These are phyloP conservation scores for Rubroboletus pulcherrimus DNA, from an alignment of 768 basidiomycete species.

Conservation along the genomic window DNA sequence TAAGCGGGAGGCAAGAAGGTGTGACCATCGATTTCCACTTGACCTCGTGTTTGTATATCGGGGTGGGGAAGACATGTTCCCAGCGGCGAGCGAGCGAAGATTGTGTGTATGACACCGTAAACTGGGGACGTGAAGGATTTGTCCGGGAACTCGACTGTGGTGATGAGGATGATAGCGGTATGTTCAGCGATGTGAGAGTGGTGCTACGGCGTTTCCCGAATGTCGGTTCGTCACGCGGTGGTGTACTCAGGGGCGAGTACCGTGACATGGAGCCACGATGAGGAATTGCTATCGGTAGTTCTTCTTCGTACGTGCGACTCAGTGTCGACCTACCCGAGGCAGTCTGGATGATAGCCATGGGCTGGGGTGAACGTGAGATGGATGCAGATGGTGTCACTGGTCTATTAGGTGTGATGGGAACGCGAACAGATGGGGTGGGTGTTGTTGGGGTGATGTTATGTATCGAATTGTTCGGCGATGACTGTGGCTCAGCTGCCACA, in stretches of 20 bases:
- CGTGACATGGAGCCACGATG: slow-evolving; percentile 48
- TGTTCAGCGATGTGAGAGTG: slow-evolving; percentile 34
- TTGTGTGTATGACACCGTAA: slow-evolving; percentile 56
- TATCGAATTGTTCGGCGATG: slow-evolving; percentile 47
- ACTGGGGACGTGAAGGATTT: slow-evolving; percentile 67
- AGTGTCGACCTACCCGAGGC: slow-evolving; percentile 43
- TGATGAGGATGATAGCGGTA: slow-evolving; percentile 49
- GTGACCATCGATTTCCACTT: slow-evolving; percentile 90
- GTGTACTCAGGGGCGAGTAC: slow-evolving; percentile 63
- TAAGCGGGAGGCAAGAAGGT: slow-evolving; percentile 85
- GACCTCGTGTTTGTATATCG: slow-evolving; percentile 75
- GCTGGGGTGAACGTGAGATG: slow-evolving; percentile 38
- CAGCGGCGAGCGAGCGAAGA: slow-evolving; percentile 81
- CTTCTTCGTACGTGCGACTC: slow-evolving; percentile 58
- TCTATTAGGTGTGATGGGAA: slow-evolving; percentile 28
- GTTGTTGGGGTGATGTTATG: slow-evolving; percentile 31
- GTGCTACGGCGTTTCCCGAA: slow-evolving; percentile 52
- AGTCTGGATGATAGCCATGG: slow-evolving; percentile 38
- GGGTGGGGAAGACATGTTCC: slow-evolving; percentile 80
- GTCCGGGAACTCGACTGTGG: slow-evolving; percentile 36
- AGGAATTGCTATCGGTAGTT: slow-evolving; percentile 37
- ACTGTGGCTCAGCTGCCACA: slow-evolving; percentile 47
- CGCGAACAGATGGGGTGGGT: slow-evolving; percentile 27
- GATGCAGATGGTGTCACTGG: slow-evolving; percentile 30
- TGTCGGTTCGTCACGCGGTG: slow-evolving; percentile 64